Evolutionary conservation across 768 basidiomycete species (phyloP).

Genomic region (Clitopilus passeckerianus): DNA sequence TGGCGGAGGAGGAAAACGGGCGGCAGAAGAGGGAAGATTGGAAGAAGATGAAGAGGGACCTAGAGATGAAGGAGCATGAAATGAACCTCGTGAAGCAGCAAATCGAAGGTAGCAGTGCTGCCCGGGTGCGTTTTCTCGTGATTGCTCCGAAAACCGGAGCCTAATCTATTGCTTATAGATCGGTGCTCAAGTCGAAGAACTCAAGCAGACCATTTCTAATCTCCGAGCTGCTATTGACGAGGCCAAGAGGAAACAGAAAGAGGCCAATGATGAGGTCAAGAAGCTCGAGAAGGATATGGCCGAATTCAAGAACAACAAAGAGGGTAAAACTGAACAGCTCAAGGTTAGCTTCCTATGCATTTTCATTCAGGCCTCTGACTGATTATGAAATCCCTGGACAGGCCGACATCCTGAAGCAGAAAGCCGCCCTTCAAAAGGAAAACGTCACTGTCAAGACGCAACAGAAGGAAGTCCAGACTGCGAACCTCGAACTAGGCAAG

Average conservation of each 20-base stretch:
- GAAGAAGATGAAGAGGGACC: constrained; percentile 53
- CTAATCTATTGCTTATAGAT: constrained; percentile 43
- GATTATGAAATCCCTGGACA: constrained; percentile 22
- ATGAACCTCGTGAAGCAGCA: constrained; percentile 78
- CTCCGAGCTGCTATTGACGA: constrained; percentile 53
- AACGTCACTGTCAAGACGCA: constrained; percentile 75
- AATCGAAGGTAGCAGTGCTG: constrained; percentile 83
- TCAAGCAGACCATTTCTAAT: constrained; percentile 58
- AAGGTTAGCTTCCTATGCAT: constrained; percentile 67
- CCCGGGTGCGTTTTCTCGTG: constrained; percentile 52
- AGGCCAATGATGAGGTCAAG: constrained; percentile 71
- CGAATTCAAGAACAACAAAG: constrained; percentile 98
- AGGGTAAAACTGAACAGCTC: constrained; percentile 91
- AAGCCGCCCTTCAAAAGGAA: constrained; percentile 76
- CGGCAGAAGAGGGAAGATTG: constrained; percentile 55
- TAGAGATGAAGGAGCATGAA: constrained; percentile 91
- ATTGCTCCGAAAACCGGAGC: neutral
- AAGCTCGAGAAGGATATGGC: constrained; percentile 95
- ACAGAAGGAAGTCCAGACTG: constrained; percentile 89
- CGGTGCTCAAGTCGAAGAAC: constrained; percentile 70
- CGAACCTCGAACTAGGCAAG: constrained; percentile 79
- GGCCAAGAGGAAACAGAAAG: constrained; percentile 73
- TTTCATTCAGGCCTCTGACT: too few species aligned
- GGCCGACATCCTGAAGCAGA: constrained; percentile 79
- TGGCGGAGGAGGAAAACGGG: constrained; percentile 49